These are phyloP conservation scores for Pichia rugopelliculosa DNA, from an alignment of 805 yeast genomes.

Conservation along the genomic window DNA sequence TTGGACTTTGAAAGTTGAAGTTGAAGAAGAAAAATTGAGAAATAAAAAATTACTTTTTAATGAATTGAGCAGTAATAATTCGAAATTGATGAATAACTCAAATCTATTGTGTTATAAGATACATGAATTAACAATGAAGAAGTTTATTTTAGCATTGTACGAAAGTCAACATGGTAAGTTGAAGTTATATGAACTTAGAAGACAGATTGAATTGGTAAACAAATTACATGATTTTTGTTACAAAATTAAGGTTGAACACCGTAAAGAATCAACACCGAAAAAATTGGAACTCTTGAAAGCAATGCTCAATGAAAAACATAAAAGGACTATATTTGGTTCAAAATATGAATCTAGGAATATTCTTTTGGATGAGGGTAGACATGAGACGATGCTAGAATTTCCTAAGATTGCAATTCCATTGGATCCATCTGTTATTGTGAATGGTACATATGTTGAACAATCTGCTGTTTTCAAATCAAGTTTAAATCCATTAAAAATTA, in stretches of 20 bases:
- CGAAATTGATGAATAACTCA: neutral
- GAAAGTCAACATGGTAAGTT: constrained; percentile 20
- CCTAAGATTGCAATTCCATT: constrained; percentile 66
- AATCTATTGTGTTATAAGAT: constrained; percentile 6
- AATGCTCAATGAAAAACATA: constrained; percentile 45
- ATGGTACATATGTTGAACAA: constrained; percentile 73
- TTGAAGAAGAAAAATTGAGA: constrained; percentile 47
- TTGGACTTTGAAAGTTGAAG: constrained; percentile 89
- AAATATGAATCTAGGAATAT: constrained; percentile 7
- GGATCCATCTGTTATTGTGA: constrained; percentile 68
- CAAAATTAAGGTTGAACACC: constrained; percentile 45
- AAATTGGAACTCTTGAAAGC: constrained; percentile 63
- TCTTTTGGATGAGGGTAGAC: constrained; percentile 8
- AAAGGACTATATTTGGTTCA: constrained; percentile 24
- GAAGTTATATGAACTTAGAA: constrained; percentile 26
- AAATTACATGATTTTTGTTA: constrained; percentile 59
- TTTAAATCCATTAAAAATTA: constrained; percentile 77
- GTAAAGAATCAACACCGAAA: constrained; percentile 69
- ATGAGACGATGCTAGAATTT: constrained; percentile 30
- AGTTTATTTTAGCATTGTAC: constrained; percentile 23
- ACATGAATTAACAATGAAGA: constrained; percentile 23
- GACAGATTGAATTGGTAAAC: constrained; percentile 63
- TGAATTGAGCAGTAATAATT: neutral
- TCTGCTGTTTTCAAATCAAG: constrained; percentile 88
- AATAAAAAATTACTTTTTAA: constrained; percentile 12